Percentiles rank a stretch among this genome's conserved stretches.
These are phyloP conservation scores for Kluyveromyces sp. DNA, from an alignment of 1,139 yeast genomes.

Conservation along the genomic window DNA sequence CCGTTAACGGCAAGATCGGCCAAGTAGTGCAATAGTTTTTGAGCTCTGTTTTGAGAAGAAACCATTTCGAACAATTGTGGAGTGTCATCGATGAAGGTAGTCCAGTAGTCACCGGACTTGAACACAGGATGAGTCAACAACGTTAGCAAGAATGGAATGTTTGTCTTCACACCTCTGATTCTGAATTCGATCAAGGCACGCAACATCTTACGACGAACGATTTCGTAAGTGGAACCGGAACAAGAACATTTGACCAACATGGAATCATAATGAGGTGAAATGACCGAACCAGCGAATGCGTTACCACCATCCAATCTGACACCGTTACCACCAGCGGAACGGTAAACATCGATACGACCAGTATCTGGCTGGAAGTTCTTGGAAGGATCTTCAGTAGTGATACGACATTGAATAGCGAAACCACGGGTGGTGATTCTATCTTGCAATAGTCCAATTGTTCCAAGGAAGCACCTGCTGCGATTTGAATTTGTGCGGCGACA, in stretches of 20 bases:
- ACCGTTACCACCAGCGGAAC: constrained; percentile 99
- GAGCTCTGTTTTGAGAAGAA: constrained; percentile 93
- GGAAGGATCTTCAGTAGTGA: constrained; percentile 96
- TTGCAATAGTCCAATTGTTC: constrained; percentile 82
- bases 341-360: constrained; percentile 95
- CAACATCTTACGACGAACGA: constrained; percentile 94
- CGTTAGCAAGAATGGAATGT: constrained; percentile 93
- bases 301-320: constrained; percentile 98
- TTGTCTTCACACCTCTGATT: constrained; percentile 97
- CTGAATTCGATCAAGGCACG: constrained; percentile 94
- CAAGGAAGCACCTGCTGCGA: constrained; percentile 96
- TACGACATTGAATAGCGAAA: constrained; percentile 97
- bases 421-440: constrained; percentile 95
- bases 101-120: constrained; percentile 88
- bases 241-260: constrained; percentile 97
- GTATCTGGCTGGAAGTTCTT: constrained; percentile 98
- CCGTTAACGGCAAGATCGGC: constrained; percentile 95
- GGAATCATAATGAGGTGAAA: constrained; percentile 96
- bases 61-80: constrained; percentile 94
- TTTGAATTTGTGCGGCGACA: constrained; percentile 97
- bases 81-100: constrained; percentile 96
- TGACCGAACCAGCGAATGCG: constrained; percentile 97
- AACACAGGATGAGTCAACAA: constrained; percentile 87
- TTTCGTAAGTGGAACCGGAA: constrained; percentile 93
- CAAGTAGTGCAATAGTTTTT: constrained; percentile 77